Evolutionary conservation across 352 stramenopile species (phyloP), one percentile per base, ranked within the genome.

Genomic region (Pythium monospermum): DNA sequence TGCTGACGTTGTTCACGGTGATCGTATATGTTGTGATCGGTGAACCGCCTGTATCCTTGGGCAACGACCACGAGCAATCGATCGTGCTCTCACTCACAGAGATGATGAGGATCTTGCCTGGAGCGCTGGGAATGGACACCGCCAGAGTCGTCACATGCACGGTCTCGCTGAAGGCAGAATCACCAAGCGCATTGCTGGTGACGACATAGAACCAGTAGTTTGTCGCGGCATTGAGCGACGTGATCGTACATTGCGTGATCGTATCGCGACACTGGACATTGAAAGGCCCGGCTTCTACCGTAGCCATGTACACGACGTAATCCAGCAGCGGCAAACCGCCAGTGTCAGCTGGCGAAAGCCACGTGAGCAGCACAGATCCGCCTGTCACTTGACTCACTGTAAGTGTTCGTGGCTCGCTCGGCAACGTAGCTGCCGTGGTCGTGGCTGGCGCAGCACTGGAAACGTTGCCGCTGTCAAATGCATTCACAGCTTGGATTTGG

Each of bases 141-240:
- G 28, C 48, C 1, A 33, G 42, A 13, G 77, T 86, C 15, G 40
- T 55, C 1, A 61, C 65, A 2, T 6, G 31, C 0, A 79, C 2
- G 0, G 51, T 47, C 0, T 10, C 25, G 13, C 69, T 78, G 0
- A 38, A 8, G 15, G 45, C 47, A 0, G 78, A 89, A 3, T 58
- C 26, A 4, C 76, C 76, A 4, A 73, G 16, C 0, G 64, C 45
- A 42, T 82, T 89, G 3, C 15, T 59, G 1, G 61, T 63, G 4
- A 58, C 40, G 7, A 72, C 68, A 22, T 69, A 64, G 19, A 73
- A 71, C 66, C 52, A 83, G 23, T 86, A 87, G 4, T 7, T 46
- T 0, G 73, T 68, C 1, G n/a, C 57, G 6, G 75, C 32, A 0
- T 35, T n/a, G 1, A 89, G 50, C 0, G 32, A 27, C 8, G 64